Conservation (phyloP, 306 rosid genomes). For the Quercus variabilis region DNA sequence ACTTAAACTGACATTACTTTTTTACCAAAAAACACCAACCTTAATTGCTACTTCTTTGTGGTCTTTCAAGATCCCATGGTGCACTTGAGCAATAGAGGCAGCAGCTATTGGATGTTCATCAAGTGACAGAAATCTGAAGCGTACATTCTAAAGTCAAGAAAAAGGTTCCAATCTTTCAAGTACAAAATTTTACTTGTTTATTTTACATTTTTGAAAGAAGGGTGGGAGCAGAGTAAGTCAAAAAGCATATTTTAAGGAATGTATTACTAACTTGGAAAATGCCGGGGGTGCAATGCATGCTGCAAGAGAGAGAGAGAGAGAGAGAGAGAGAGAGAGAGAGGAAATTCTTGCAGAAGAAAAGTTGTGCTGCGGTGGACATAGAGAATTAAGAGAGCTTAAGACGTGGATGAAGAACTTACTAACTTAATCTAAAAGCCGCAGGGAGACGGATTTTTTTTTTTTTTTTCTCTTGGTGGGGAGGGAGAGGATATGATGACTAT, state of each 20-base stretch:
- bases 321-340: not conserved
- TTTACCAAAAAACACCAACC: conserved; percentile 43
- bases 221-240: not conserved
- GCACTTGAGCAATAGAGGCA: conserved; percentile 96
- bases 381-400: not conserved
- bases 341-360: not conserved
- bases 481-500: too few species aligned
- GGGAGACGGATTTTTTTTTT: not conserved
- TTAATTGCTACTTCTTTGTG: conserved; percentile 81
- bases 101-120: conserved; percentile 84
- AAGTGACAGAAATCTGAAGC: conserved; percentile 70
- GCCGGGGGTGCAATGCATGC: not conserved
- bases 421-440: not conserved
- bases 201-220: not conserved
- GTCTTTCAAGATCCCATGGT: conserved; percentile 61
- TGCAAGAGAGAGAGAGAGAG: too few species aligned
- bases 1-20: not conserved
- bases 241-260: not conserved
- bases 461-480: too few species aligned
- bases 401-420: not conserved
- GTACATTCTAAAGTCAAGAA: conserved; percentile 15
- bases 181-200: not conserved
- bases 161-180: not conserved
- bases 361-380: not conserved
- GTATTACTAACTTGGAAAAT: not conserved